phyloP scores from a whole-genome alignment of 306 rosid genomes.

The Hippophae rhamnoides region DNA sequence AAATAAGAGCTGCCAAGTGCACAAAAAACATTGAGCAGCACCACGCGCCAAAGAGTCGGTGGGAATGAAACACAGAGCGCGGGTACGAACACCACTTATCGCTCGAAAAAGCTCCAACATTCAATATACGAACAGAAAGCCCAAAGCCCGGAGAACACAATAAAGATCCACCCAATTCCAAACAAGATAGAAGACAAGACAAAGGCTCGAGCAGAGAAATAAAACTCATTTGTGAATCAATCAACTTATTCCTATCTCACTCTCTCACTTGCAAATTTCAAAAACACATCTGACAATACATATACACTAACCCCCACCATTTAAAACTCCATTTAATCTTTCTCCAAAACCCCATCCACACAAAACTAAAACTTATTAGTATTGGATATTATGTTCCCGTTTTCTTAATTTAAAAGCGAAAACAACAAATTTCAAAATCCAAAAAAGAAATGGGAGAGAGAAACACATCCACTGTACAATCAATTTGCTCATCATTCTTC shows the following conservation, averaged over 20 bases:
- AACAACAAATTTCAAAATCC: conserved; percentile 3
- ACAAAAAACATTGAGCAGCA: too few relatives aligned
- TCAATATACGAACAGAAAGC: too few relatives aligned
- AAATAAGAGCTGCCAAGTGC: too few relatives aligned
- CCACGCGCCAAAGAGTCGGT: too few relatives aligned
- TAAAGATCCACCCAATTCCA: not conserved
- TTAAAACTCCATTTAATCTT: not conserved
- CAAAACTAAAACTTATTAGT: conserved; percentile 11
- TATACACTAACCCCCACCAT: not conserved
- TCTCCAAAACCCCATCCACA: not conserved
- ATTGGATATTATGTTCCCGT: not conserved
- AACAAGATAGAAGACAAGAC: not conserved
- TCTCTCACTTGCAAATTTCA: conserved; percentile 12
- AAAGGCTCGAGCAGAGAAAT: not conserved
- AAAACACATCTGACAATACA: conserved; percentile 21
- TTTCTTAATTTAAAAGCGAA: conserved; percentile 1
- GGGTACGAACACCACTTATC: too few relatives aligned
- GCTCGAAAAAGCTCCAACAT: too few relatives aligned
- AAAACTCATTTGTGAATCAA: conserved; percentile 23
- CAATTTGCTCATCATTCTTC: conserved; percentile 16
- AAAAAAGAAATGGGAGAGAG: conserved; percentile 31
- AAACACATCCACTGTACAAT: conserved; percentile 27
- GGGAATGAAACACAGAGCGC: too few relatives aligned
- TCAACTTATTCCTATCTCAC: conserved; percentile 2
- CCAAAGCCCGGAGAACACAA: not conserved